Base-by-base conservation (phyloP, 768 basidiomycete species). In the Tulasnella sp. region DNA sequence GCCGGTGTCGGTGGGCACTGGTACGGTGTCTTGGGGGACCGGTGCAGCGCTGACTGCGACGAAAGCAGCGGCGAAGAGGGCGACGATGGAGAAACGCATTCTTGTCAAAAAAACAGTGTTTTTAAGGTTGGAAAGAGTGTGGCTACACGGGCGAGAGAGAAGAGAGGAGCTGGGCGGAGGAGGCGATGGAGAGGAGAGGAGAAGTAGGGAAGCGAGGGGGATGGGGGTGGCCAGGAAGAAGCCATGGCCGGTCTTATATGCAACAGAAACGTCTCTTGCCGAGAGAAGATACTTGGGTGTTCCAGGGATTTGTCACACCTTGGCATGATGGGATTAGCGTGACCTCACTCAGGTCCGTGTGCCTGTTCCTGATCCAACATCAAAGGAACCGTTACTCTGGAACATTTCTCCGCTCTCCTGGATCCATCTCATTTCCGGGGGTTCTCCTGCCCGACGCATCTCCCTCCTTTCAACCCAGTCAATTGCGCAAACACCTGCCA, bases 21-120 rank as follows among this genome's bases (percentile, higher is more conserved):
- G 4, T 8, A 45, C n/a, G 31, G 72, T 39, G 37, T 45, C 40
- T 38, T 72, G 72, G 14, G 72, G 72, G n/a, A 45, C 42, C 52
- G 72, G 72, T 19, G 72, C 72, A 52, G 72, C 40, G 34, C 31
- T 72, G 72, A 52, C 72, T 29, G 40, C 42, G 34, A 29, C 34
- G 42, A 72, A 45, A 54, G 72, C 49, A 40, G 49, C 40, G 40
- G 42, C 72, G 40, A 52, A 49, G 29, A 72, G 9, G 49, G 72
- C 72, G 72, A 36, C 49, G 72, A 54, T 12, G 49, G 72, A 72
- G 72, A 72, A 52, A 54, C 72, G 72, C 72, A 72, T 72, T 72
- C 34, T 72, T n/a, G 40, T 29, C 31, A 64, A 64, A 14, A 29
- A 29, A 25, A 29, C 25, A 29, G 22, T 12, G 25, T 64, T 25